These are phyloP conservation scores for Monosporozyma solicola DNA, from an alignment of 805 yeast species.

Conservation along the genomic window DNA sequence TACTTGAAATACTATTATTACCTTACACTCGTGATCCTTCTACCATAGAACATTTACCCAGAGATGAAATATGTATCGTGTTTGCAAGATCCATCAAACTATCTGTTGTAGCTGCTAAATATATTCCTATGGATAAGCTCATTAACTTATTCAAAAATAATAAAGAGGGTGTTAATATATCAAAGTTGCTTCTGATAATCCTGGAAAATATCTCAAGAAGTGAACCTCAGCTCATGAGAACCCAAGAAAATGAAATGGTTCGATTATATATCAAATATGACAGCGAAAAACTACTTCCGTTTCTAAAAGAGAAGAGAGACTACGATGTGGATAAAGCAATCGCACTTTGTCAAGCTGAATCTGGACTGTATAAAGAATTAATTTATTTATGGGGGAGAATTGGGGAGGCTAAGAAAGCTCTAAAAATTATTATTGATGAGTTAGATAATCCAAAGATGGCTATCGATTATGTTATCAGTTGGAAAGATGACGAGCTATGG, in stretches of 20 bases:
- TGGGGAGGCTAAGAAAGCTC: constrained; percentile 71
- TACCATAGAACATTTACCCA: constrained; percentile 35
- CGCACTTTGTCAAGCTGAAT: constrained; percentile 43
- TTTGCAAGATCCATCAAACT: constrained; percentile 42
- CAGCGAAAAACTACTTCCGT: constrained; percentile 45
- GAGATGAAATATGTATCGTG: constrained; percentile 15
- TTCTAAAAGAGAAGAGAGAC: constrained; percentile 48
- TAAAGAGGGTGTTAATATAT: constrained; percentile 23
- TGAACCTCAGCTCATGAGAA: constrained; percentile 47
- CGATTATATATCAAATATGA: constrained; percentile 55
- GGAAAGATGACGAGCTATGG: constrained; percentile 75
- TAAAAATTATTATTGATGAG: constrained; percentile 66
- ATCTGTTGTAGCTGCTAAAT: constrained; percentile 56
- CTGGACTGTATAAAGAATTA: constrained; percentile 49
- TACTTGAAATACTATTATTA: constrained; percentile 45
- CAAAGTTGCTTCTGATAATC: constrained; percentile 53
- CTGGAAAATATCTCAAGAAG: constrained; percentile 46
- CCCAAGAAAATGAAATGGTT: constrained; percentile 61
- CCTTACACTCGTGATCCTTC: constrained; percentile 29
- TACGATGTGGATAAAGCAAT: constrained; percentile 67
- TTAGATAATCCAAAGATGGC: constrained; percentile 75
- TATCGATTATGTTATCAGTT: constrained; percentile 61
- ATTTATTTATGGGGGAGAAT: constrained; percentile 75
- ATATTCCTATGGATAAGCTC: constrained; percentile 47
- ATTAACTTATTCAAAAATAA: constrained; percentile 37